Percentiles rank a stretch among this genome's conserved stretches.
phyloP scores from a whole-genome alignment of 108 stramenopile species.

The Aureococcus anophagefferens region DNA sequence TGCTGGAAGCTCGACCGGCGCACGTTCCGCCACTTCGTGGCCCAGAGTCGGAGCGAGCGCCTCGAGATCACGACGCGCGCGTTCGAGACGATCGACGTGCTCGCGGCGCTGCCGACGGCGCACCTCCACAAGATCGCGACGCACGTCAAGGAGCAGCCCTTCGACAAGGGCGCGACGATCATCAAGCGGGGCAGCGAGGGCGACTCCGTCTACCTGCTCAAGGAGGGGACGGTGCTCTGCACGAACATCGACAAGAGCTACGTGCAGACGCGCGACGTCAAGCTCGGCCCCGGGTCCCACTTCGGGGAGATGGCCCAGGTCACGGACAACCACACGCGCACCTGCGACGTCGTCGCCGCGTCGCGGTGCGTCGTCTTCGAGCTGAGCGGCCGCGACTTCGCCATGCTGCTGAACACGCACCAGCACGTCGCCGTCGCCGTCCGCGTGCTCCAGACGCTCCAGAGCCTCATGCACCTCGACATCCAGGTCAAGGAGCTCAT shows the following conservation, averaged over 20 bases:
- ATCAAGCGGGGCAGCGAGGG: slow-evolving; percentile 38
- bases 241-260: slow-evolving; percentile 36
- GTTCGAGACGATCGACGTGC: neutral
- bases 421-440: too few species aligned
- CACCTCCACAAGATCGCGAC: slow-evolving; percentile 43
- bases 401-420: too few species aligned
- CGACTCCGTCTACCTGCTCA: slow-evolving; percentile 63
- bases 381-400: too few species aligned
- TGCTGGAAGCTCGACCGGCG: slow-evolving; percentile 20
- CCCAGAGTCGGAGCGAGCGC: slow-evolving; percentile 2
- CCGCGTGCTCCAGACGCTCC: too few species aligned
- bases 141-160: slow-evolving; percentile 42
- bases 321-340: neutral
- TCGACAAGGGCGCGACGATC: slow-evolving; percentile 48
- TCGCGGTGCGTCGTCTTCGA: neutral
- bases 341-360: neutral
- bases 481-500: too few species aligned
- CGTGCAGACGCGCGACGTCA: too few species aligned
- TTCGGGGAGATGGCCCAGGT: slow-evolving; percentile 7
- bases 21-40: slow-evolving; percentile 19
- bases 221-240: slow-evolving; percentile 49
- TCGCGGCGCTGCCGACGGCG: slow-evolving; percentile 1
- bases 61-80: neutral
- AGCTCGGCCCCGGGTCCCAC: slow-evolving; percentile 3
- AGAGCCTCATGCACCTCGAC: too few species aligned